Evolutionary conservation across 768 basidiomycete genomes (phyloP).

Genomic region (Xerocomellus amylosporus): DNA sequence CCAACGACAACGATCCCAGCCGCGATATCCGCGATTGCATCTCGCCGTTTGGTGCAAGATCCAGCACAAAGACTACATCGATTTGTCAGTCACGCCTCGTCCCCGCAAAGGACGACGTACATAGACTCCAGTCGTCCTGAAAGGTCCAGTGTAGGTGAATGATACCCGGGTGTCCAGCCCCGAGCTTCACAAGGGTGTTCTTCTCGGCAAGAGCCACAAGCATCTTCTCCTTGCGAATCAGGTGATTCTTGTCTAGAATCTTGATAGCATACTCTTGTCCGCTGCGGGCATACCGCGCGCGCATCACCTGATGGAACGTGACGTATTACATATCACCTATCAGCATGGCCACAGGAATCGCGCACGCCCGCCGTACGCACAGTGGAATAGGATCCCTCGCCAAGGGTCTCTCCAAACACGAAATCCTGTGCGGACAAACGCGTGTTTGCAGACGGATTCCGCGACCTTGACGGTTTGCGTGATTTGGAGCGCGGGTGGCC

Average conservation of each 20-base stretch:
- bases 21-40: constrained; percentile 68
- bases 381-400: constrained; percentile 81
- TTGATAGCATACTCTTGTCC: constrained; percentile 74
- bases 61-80: constrained; percentile 69
- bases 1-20: constrained; percentile 81
- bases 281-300: constrained; percentile 50
- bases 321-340: constrained; percentile 10
- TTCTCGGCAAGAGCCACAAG: constrained; percentile 78
- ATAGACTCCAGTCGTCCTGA: constrained; percentile 80
- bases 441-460: constrained; percentile 46
- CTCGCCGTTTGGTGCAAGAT: constrained; percentile 74
- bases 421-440: constrained; percentile 59
- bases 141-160: constrained; percentile 81
- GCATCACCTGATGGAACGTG: constrained; percentile 47
- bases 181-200: constrained; percentile 65
- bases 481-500: constrained; percentile 40
- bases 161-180: constrained; percentile 73
- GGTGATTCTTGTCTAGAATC: constrained; percentile 79
- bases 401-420: constrained; percentile 68
- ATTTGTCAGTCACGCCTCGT: constrained; percentile 1
- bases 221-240: constrained; percentile 75
- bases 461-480: constrained; percentile 37
- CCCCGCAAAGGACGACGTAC: constrained; percentile 44
- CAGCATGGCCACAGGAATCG: constrained; percentile 6
- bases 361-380: too few species aligned